Base-by-base conservation (phyloP, 2,329 filamentous ascomycete species). In the Coniella vitis region DNA sequence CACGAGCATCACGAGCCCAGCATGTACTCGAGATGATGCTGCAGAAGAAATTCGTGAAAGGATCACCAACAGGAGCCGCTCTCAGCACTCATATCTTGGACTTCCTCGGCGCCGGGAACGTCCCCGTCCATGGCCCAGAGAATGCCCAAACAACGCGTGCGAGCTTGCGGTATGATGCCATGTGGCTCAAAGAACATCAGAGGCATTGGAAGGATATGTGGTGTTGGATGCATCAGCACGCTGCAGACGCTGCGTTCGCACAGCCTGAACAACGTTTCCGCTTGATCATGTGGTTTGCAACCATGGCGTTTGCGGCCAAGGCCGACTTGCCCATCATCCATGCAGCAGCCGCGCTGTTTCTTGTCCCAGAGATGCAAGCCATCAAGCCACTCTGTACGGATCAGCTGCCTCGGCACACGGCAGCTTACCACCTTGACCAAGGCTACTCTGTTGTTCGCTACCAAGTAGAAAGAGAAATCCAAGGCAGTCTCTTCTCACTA, bases 201-300 rank as follows among this genome's bases (percentile, higher is more conserved):
- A 3, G 10, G 2, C 12, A 45, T 14, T 45, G 42, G 31, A 31
- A 41, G 3, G 31, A 17, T 1, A 31, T 34, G 7, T 55, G 51
- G 53, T 53, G 51, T 29, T 47, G 45, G 35, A 36, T 53, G 12
- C 53, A 55, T 40, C 17, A 16, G 10, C 16, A 31, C n/a, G 42
- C 48, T n/a, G 20, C 20, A 8, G 16, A 38, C 10, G 32, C 20
- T 16, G 13, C 8, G 16, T 16, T 20, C 13, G 4, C 13, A 14
- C 4, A n/a, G 10, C 14, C 36, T 3, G 17, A 2, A 4, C 42
- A 1, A 20, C 51, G 45, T 25, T 54, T 40, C 17, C 34, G 43
- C 4, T 7, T 52, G 2, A 49, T 57, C 44, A 56, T 58, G 7
- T 60, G 54, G 51, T 51, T 60, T 0, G 44, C 55, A 1, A 58